Percentiles rank a stretch among this genome's conserved stretches.
Conservation (phyloP, 2,329 filamentous ascomycete species). For the Trichoderma sp. region DNA sequence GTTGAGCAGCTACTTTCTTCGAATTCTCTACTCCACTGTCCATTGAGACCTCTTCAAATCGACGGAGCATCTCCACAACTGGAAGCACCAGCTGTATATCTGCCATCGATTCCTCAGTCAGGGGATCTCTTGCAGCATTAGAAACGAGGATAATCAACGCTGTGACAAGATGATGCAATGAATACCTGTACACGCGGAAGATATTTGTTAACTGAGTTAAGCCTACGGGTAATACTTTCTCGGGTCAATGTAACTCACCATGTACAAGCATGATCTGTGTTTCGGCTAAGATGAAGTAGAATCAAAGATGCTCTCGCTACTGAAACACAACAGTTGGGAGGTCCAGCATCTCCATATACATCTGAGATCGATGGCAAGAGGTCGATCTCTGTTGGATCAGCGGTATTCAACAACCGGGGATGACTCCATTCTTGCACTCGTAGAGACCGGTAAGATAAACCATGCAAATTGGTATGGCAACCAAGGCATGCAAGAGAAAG, state of each 20-base stretch:
- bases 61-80: not conserved
- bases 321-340: not conserved
- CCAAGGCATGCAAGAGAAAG: not conserved
- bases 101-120: conserved; percentile 1
- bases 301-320: not conserved
- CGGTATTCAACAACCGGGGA: not conserved
- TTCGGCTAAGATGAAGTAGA: not conserved
- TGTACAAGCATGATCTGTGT: not conserved
- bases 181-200: not conserved
- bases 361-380: not conserved
- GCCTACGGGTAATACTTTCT: not conserved
- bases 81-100: not conserved
- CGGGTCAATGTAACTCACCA: not conserved
- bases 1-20: not conserved
- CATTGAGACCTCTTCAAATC: not conserved
- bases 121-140: not conserved
- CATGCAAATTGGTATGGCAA: not conserved
- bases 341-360: not conserved
- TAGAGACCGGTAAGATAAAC: not conserved
- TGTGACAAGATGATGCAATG: not conserved
- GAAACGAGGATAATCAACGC: not conserved
- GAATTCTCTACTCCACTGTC: not conserved
- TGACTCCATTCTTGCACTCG: not conserved
- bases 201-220: not conserved
- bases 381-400: not conserved